Base-by-base conservation (phyloP, 345 rosid species). In the Citropsis articulata region DNA sequence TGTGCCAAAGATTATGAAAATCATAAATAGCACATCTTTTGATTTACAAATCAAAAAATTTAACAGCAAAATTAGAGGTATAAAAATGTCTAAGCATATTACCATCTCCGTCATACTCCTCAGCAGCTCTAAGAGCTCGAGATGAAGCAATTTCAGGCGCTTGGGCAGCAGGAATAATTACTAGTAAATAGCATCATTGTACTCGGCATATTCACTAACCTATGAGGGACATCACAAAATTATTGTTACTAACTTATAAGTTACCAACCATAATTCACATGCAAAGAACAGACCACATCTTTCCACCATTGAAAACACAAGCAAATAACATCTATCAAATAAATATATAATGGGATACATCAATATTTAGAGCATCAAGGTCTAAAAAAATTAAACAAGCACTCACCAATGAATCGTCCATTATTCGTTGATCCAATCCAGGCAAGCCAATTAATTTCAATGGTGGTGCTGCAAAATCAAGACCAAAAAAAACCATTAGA, bases 41-140 rank as follows among this genome's bases (percentile, higher is more conserved):
- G 21, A 36, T 33, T 13, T 9, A 55, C 19, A 12, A 66, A 55
- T 31, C 38, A 21, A 66, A 66, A n/a, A n/a, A 22, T 16, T 75
- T 28, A 50, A 7, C 30, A 10, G 7, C 6, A 77, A 77, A 67
- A 68, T 12, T 1, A 12, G 21, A 38, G 57, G 79, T 48, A 45
- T 12, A 33, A 48, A 62, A 45, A 33, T 14, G 69, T 56, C n/a
- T 75, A 56, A 50, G 18, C 57, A 66, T 84, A 89, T 78, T 86
- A 96, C 99, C 90, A 55, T 96, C 97, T 63, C 89, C 83, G 76
- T 94, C 99, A 84, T 84, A 90, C 75, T 96, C 99, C 85, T 96
- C 94, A 56, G 98, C 98, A 63, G 85, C 76, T 84, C 90, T 91
- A 71, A 96, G 93, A 71, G 99, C 97, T 77, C 89, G 90, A 10